Percentiles rank a stretch among this genome's conserved stretches.
Evolutionary conservation across 306 rosid genomes (phyloP).

Genomic region (Trichosanthes cucumerina): DNA sequence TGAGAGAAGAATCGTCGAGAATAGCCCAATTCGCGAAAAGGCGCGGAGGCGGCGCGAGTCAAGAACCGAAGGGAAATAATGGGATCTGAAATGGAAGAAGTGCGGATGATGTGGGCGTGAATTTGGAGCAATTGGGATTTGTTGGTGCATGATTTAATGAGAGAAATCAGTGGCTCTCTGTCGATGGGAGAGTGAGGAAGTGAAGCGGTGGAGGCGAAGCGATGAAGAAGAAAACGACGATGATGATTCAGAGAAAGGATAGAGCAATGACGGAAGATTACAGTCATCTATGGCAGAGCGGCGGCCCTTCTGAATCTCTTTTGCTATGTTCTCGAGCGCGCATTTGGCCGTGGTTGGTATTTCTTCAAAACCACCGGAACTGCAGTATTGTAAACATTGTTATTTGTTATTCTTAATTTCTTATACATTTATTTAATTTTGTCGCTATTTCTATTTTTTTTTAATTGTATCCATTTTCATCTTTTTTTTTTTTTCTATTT

Average conservation of each 20-base stretch:
- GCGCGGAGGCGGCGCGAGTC: slow-evolving; percentile 42
- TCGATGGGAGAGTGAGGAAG: slow-evolving; percentile 7
- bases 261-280: neutral
- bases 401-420: too few species aligned
- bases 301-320: neutral
- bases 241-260: slow-evolving; percentile 5
- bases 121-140: slow-evolving; percentile 56
- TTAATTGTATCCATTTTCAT: neutral
- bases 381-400: neutral
- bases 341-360: neutral
- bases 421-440: neutral
- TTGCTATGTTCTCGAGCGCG: neutral
- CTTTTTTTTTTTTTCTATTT: too few species aligned
- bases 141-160: slow-evolving; percentile 36
- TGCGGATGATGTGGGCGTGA: slow-evolving; percentile 53
- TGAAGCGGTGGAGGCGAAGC: slow-evolving; percentile 12
- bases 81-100: slow-evolving; percentile 37
- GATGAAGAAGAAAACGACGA: too few species aligned
- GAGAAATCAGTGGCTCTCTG: slow-evolving; percentile 25
- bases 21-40: slow-evolving; percentile 33
- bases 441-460: too few species aligned
- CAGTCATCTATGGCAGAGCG: slow-evolving; percentile 7
- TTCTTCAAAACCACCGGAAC: neutral
- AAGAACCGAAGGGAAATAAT: slow-evolving; percentile 43
- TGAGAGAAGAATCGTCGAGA: slow-evolving; percentile 44